Percentiles rank a stretch among this genome's conserved stretches.
phyloP scores from a whole-genome alignment of 306 rosid genomes.

The Pyrus pyrifolia region DNA sequence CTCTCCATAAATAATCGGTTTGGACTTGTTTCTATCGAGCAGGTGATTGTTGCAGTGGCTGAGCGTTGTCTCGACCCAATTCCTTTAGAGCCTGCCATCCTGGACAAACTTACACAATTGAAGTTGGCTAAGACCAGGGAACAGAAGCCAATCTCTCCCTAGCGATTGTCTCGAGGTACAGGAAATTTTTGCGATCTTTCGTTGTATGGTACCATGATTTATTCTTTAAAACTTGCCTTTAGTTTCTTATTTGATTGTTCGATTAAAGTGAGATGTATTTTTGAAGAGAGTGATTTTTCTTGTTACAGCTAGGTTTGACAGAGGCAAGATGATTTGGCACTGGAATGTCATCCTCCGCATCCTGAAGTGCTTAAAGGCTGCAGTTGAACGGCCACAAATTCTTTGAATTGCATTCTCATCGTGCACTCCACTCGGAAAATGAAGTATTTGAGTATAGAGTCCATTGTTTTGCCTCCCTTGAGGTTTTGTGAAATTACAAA shows the following conservation, averaged over 20 bases:
- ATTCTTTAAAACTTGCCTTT: too few relatives aligned
- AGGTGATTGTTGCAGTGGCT: constrained; percentile 85
- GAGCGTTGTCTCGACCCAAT: constrained; percentile 90
- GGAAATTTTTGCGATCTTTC: neutral
- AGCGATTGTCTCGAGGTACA: neutral
- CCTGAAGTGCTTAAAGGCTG: neutral
- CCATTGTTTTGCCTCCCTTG: neutral
- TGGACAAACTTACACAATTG: constrained; percentile 77
- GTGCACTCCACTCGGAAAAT: neutral
- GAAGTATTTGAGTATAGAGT: too few relatives aligned
- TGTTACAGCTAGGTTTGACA: neutral
- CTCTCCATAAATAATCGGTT: neutral
- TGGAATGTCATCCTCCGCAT: neutral
- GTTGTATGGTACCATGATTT: too few relatives aligned
- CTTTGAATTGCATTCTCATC: neutral
- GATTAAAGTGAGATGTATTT: neutral
- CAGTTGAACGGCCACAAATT: neutral
- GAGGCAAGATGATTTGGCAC: too few relatives aligned
- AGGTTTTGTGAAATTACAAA: neutral
- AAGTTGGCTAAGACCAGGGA: constrained; percentile 64
- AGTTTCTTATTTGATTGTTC: neutral
- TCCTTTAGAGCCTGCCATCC: constrained; percentile 78
- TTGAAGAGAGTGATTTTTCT: neutral
- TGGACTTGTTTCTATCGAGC: constrained; percentile 15
- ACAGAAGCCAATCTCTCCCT: constrained; percentile 38